Conservation (phyloP, 2,329 filamentous ascomycete genomes). For the Mycosphaerella arachidis region DNA sequence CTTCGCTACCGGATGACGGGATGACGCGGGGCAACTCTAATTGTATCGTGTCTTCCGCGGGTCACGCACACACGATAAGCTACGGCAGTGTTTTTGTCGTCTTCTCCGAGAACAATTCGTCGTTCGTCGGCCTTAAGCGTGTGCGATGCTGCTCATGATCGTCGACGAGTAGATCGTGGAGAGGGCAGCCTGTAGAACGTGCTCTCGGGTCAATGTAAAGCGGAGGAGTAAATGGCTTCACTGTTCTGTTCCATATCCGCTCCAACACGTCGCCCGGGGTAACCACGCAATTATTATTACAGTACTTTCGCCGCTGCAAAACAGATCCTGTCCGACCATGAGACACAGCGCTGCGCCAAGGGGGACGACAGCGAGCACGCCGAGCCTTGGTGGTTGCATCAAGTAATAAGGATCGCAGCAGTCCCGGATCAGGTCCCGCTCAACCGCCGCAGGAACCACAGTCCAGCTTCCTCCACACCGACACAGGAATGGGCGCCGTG, state of each 20-base stretch:
- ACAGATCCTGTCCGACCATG: neutral
- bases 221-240: neutral
- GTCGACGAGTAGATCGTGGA: neutral
- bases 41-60: neutral
- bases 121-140: neutral
- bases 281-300: conserved; percentile 4
- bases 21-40: neutral
- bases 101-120: neutral
- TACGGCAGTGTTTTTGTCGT: neutral
- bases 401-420: conserved; percentile 3
- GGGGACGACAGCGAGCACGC: neutral
- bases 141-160: neutral
- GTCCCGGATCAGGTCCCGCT: conserved; percentile 3
- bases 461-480: neutral
- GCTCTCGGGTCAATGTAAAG: neutral
- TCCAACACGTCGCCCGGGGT: neutral
- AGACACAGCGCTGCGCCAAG: neutral
- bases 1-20: no score
- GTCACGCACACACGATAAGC: neutral
- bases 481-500: neutral
- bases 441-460: conserved; percentile 7
- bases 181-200: neutral
- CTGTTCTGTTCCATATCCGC: neutral
- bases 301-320: neutral
- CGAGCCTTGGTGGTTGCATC: conserved; percentile 1